Conservation (phyloP, 108 stramenopile genomes). For the Cylindrotheca closterium region DNA sequence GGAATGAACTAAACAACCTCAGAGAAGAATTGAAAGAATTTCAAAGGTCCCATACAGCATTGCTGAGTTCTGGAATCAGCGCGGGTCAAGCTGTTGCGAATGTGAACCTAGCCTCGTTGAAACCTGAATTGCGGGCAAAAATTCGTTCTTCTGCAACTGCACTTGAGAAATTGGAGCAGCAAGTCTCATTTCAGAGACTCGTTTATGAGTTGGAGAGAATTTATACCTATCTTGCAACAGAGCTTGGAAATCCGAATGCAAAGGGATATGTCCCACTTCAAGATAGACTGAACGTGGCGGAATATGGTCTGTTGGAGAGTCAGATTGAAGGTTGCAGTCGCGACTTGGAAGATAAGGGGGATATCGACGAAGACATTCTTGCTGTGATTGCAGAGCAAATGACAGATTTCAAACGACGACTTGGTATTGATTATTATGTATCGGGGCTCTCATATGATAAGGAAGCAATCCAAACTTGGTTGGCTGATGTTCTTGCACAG, state of each 20-base stretch:
- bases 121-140: slow-evolving; percentile 58
- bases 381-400: slow-evolving; percentile 78
- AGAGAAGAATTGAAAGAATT: slow-evolving; percentile 41
- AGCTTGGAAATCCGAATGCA: slow-evolving; percentile 68
- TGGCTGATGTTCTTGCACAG: slow-evolving; percentile 56
- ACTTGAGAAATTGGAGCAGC: slow-evolving; percentile 59
- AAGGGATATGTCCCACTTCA: slow-evolving; percentile 86
- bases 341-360: slow-evolving; percentile 58
- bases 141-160: slow-evolving; percentile 69
- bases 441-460: slow-evolving; percentile 72
- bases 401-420: slow-evolving; percentile 86
- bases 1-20: slow-evolving; percentile 40
- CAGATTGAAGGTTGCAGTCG: slow-evolving; percentile 80
- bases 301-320: slow-evolving; percentile 92
- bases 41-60: slow-evolving; percentile 56
- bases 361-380: slow-evolving; percentile 77
- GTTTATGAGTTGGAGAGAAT: slow-evolving; percentile 91
- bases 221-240: slow-evolving; percentile 87
- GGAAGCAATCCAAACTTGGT: slow-evolving; percentile 67
- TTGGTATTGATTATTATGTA: slow-evolving; percentile 92
- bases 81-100: slow-evolving; percentile 84
- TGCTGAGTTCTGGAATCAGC: slow-evolving; percentile 69
- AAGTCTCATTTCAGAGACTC: slow-evolving; percentile 70
- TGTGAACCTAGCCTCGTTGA: slow-evolving; percentile 72
- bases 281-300: slow-evolving; percentile 94